phyloP scores from a whole-genome alignment of 2,329 filamentous ascomycete genomes.

The Colletotrichum sublineola region DNA sequence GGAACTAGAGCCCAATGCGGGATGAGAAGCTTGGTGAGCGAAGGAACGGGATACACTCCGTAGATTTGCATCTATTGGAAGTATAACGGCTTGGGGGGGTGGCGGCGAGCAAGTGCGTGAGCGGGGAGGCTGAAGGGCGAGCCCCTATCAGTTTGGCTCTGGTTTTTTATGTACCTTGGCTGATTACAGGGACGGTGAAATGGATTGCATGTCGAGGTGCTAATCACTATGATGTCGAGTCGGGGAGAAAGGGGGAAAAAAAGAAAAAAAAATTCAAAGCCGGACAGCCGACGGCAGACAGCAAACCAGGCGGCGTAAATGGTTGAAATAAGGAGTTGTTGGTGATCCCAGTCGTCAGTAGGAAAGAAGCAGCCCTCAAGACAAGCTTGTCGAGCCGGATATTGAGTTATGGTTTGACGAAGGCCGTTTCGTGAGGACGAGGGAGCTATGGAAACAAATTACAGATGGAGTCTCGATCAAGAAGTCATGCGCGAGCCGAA shows the following conservation, averaged over 20 bases:
- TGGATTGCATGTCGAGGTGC: not conserved
- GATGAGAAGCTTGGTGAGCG: not conserved
- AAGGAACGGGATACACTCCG: slow-evolving; percentile 18
- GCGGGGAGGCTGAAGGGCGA: slow-evolving; percentile 36
- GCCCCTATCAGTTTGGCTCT: slow-evolving; percentile 28
- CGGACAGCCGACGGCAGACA: not conserved
- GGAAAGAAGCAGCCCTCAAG: not conserved
- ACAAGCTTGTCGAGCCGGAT: not conserved
- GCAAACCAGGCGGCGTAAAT: not conserved
- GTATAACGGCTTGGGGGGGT: slow-evolving; percentile 35
- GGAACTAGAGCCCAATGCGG: slow-evolving; percentile 21
- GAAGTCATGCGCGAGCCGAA: not conserved
- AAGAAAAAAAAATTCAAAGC: not conserved
- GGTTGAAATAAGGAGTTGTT: slow-evolving; percentile 2
- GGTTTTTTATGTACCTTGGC: slow-evolving; percentile 1
- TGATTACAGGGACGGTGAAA: slow-evolving; percentile 12
- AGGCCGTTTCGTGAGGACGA: slow-evolving; percentile 23
- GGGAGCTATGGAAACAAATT: slow-evolving; percentile 1
- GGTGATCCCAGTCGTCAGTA: slow-evolving; percentile 2
- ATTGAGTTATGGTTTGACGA: slow-evolving; percentile 38
- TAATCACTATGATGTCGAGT: slow-evolving; percentile 6
- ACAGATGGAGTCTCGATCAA: not conserved
- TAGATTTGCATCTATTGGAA: slow-evolving; percentile 37
- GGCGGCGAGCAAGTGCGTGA: slow-evolving; percentile 1
- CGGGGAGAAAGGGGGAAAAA: not conserved